These are phyloP conservation scores for Populus tomentosa DNA, from an alignment of 441 rosid species.

Conservation along the genomic window DNA sequence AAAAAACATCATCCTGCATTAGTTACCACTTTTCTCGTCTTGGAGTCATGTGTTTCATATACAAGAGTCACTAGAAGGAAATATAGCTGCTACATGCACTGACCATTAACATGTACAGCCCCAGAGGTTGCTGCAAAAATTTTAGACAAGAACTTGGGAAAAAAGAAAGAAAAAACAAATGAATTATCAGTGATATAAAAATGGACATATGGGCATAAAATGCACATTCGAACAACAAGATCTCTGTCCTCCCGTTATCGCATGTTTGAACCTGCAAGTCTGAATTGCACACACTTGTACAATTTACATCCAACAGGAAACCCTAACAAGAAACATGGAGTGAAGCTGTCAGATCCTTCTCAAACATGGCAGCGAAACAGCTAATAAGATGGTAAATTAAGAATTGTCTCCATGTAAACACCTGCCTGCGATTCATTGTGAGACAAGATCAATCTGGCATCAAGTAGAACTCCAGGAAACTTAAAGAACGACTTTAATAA, in stretches of 20 bases:
- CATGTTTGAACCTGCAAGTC: background rate
- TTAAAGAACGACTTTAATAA: background rate
- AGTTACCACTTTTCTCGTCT: background rate
- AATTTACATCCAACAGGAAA: background rate
- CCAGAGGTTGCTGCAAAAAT: background rate
- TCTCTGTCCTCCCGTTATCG: background rate
- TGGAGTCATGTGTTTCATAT: background rate
- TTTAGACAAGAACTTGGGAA: background rate
- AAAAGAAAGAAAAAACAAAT: background rate
- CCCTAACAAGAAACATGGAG: background rate
- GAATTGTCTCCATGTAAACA: background rate
- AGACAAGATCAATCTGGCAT: background rate
- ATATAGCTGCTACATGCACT: background rate
- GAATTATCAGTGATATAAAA: background rate
- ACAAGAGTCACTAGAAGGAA: background rate
- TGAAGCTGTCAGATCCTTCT: background rate
- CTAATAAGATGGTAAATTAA: background rate
- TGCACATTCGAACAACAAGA: background rate
- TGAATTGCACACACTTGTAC: background rate
- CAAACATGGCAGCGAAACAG: background rate
- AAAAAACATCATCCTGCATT: background rate
- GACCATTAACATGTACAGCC: background rate
- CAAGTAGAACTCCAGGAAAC: background rate
- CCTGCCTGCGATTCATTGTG: conserved; percentile 5
- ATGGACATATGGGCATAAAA: background rate